Evolutionary conservation across 2,329 filamentous ascomycete species (phyloP).

Genomic region (Aspergillus costaricaensis): DNA sequence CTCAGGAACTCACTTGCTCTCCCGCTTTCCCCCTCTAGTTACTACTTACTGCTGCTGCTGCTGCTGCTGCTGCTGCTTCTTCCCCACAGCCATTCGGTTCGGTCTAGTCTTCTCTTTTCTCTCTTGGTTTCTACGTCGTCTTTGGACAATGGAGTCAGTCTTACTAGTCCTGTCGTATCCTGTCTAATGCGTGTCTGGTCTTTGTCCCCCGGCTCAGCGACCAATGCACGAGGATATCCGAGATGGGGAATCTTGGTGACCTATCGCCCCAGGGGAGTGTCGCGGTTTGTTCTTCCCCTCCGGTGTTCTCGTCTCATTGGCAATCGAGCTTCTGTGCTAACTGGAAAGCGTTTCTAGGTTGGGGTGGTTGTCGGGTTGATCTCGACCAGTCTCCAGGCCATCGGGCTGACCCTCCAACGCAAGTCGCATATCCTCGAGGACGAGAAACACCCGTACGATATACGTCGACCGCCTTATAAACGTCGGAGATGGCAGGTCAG

Average conservation of each 20-base stretch:
- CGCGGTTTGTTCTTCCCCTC: slow-evolving; percentile 58
- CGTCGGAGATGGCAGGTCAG: slow-evolving; percentile 83
- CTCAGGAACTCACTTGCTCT: not conserved
- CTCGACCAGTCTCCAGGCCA: slow-evolving; percentile 90
- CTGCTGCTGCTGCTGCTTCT: not conserved
- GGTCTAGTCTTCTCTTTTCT: slow-evolving; percentile 12
- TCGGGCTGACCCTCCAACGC: slow-evolving; percentile 92
- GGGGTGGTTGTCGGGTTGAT: slow-evolving; percentile 90
- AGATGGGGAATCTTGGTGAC: slow-evolving; percentile 72
- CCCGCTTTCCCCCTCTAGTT: not conserved
- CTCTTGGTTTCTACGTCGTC: slow-evolving; percentile 2
- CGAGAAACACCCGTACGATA: slow-evolving; percentile 77
- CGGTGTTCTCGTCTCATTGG: not conserved
- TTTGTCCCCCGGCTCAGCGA: slow-evolving; percentile 18
- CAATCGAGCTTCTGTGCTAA: slow-evolving; percentile 16
- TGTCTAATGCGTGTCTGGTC: slow-evolving; percentile 18
- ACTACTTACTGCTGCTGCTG: not conserved
- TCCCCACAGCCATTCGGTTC: slow-evolving; percentile 15
- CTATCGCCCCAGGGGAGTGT: slow-evolving; percentile 77
- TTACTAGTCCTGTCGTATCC: slow-evolving; percentile 8
- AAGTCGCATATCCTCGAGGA: slow-evolving; percentile 98
- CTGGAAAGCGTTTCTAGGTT: slow-evolving; percentile 57
- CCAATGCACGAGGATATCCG: slow-evolving; percentile 41
- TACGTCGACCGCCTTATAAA: slow-evolving; percentile 82
- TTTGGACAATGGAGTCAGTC: slow-evolving; percentile 11